phyloP scores from a whole-genome alignment of 805 yeast genomes.

The Ogataea nonfermentans region DNA sequence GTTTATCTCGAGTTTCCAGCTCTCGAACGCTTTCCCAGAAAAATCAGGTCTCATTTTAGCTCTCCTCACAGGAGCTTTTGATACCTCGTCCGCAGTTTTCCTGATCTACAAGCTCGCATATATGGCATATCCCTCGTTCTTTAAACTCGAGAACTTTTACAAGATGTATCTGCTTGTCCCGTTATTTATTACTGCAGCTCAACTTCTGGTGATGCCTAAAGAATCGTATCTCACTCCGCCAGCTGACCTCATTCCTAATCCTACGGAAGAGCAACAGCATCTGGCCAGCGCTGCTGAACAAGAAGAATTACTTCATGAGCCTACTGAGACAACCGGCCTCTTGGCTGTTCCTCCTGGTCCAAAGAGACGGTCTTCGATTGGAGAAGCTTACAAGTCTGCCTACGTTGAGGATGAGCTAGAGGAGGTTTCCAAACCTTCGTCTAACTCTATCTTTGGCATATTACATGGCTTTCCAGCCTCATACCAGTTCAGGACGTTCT shows the following conservation, averaged over 20 bases:
- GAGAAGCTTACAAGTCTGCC: constrained; percentile 54
- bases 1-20: constrained; percentile 54
- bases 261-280: constrained; percentile 28
- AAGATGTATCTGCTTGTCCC: constrained; percentile 49
- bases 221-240: constrained; percentile 49
- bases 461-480: constrained; percentile 51
- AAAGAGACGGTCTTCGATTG: constrained; percentile 50
- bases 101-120: constrained; percentile 45
- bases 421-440: constrained; percentile 33
- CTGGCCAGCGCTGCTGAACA: constrained; percentile 29
- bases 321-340: constrained; percentile 19
- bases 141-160: constrained; percentile 45
- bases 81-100: constrained; percentile 56
- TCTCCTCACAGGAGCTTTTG: constrained; percentile 56
- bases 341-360: constrained; percentile 17
- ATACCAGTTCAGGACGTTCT: constrained; percentile 48
- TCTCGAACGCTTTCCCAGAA: constrained; percentile 55
- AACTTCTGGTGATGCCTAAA: constrained; percentile 46
- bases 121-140: constrained; percentile 31
- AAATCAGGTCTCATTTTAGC: constrained; percentile 53
- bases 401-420: constrained; percentile 50
- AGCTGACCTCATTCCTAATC: constrained; percentile 33
- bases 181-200: constrained; percentile 44
- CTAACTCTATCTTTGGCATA: constrained; percentile 52
- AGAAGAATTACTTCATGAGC: constrained; percentile 25